Evolutionary conservation across 305 asterid genomes (phyloP).

Genomic region (Fraxinus nigra): DNA sequence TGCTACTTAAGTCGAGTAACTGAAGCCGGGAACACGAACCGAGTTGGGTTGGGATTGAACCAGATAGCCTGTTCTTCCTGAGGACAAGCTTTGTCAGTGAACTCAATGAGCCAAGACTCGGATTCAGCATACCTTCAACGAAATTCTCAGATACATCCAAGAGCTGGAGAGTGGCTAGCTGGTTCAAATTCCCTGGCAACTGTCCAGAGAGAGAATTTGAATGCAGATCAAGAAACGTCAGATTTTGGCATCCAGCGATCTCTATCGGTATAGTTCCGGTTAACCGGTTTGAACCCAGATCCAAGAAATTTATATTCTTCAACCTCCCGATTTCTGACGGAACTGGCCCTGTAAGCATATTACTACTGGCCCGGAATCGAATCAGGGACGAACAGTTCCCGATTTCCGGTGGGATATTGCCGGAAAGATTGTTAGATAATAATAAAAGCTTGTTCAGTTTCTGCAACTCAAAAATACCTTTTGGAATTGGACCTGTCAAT

Average conservation of each 20-base stretch:
- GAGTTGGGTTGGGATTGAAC: slow-evolving; percentile 57
- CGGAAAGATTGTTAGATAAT: slow-evolving; percentile 71
- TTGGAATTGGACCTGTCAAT: slow-evolving; percentile 70
- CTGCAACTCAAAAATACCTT: slow-evolving; percentile 58
- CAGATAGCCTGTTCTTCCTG: slow-evolving; percentile 58
- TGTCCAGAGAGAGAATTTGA: slow-evolving; percentile 70
- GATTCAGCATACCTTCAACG: slow-evolving; percentile 61
- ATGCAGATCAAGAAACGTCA: slow-evolving; percentile 81
- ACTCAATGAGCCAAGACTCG: slow-evolving; percentile 57
- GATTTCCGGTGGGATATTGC: slow-evolving; percentile 57
- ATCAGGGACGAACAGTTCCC: slow-evolving; percentile 82
- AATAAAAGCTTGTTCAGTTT: slow-evolving; percentile 61
- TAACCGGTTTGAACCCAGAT: slow-evolving; percentile 69
- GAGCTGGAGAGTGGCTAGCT: slow-evolving; percentile 57
- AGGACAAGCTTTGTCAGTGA: slow-evolving; percentile 82
- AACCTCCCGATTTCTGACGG: slow-evolving; percentile 72
- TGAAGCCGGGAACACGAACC: slow-evolving; percentile 78
- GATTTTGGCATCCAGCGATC: slow-evolving; percentile 72
- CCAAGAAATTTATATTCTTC: slow-evolving; percentile 70
- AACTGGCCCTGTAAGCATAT: slow-evolving; percentile 58
- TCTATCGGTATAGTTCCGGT: slow-evolving; percentile 65
- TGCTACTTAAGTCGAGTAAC: slow-evolving; percentile 77
- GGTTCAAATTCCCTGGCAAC: slow-evolving; percentile 57
- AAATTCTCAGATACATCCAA: slow-evolving; percentile 71
- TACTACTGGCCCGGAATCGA: slow-evolving; percentile 66